phyloP scores from a whole-genome alignment of 2,329 filamentous ascomycete genomes.

The Penicillium thymicola region DNA sequence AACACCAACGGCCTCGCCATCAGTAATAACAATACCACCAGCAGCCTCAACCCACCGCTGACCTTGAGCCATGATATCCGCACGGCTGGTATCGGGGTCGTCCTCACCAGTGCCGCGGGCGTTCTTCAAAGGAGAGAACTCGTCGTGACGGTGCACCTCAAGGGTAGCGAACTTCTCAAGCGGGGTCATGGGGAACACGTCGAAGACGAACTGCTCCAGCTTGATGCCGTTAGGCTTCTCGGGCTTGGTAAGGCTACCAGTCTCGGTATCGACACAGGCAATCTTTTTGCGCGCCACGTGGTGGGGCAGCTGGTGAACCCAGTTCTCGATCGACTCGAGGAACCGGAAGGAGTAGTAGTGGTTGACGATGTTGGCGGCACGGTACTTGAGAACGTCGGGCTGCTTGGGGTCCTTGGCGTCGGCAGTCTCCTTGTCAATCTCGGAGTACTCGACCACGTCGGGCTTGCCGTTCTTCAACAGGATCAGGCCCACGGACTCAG shows the following conservation, averaged over 20 bases:
- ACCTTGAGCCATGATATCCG: constrained; percentile 86
- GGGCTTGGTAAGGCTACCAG: constrained; percentile 79
- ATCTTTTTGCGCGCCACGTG: constrained; percentile 99
- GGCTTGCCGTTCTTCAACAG: constrained; percentile 92
- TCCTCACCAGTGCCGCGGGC: constrained; percentile 80
- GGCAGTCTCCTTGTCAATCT: constrained; percentile 86
- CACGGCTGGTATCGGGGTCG: constrained; percentile 87
- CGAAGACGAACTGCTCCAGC: constrained; percentile 98
- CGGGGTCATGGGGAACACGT: constrained; percentile 86
- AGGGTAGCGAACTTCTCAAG: constrained; percentile 91
- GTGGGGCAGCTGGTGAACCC: constrained; percentile 82
- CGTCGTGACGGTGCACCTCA: constrained; percentile 94
- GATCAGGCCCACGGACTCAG: constrained; percentile 93
- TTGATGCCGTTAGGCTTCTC: constrained; percentile 97
- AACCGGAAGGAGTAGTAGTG: constrained; percentile 98
- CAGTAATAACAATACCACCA: constrained; percentile 70
- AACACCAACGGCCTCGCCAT: constrained; percentile 62
- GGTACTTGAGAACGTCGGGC: constrained; percentile 81
- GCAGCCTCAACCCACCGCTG: constrained; percentile 78
- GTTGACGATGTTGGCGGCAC: constrained; percentile 98
- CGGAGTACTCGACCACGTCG: constrained; percentile 97
- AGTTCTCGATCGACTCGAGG: constrained; percentile 83
- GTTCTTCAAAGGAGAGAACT: constrained; percentile 98
- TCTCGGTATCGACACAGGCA: constrained; percentile 72
- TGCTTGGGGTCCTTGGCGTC: constrained; percentile 84